Conservation (phyloP, 2,329 filamentous ascomycete species). For the Chrysoporthe cubensis region DNA sequence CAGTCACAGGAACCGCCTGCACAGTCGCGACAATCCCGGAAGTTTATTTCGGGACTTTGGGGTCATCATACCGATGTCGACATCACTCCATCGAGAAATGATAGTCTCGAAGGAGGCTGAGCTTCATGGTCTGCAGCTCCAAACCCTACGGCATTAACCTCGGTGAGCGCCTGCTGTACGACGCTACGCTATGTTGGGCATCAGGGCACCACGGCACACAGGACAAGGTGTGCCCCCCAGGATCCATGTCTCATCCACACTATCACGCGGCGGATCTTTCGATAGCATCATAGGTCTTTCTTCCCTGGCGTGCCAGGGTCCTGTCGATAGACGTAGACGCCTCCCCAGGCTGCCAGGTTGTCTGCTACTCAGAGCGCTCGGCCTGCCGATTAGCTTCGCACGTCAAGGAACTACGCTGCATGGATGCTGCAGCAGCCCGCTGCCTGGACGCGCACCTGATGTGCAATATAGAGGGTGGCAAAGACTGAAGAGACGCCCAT, state of each 20-base stretch:
- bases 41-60: constrained; percentile 7
- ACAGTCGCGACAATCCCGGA: constrained; percentile 1
- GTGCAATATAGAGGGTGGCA: constrained; percentile 1
- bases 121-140: not conserved
- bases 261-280: not conserved
- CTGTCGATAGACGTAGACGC: not conserved
- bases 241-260: not conserved
- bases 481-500: not conserved
- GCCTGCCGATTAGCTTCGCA: not conserved
- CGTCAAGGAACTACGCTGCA: not conserved
- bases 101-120: not conserved
- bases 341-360: not conserved
- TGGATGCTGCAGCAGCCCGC: not conserved
- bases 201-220: not conserved
- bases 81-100: not conserved
- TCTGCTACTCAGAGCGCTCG: not conserved
- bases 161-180: not conserved
- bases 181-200: constrained; percentile 1
- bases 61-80: constrained; percentile 1
- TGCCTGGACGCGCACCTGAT: constrained; percentile 3
- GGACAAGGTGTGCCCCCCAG: not conserved
- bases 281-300: not conserved
- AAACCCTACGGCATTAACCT: not conserved
- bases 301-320: not conserved
- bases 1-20: not conserved